phyloP scores from a whole-genome alignment of 176 grass and related monocot genomes.

The Hyparrhenia diplandra region DNA sequence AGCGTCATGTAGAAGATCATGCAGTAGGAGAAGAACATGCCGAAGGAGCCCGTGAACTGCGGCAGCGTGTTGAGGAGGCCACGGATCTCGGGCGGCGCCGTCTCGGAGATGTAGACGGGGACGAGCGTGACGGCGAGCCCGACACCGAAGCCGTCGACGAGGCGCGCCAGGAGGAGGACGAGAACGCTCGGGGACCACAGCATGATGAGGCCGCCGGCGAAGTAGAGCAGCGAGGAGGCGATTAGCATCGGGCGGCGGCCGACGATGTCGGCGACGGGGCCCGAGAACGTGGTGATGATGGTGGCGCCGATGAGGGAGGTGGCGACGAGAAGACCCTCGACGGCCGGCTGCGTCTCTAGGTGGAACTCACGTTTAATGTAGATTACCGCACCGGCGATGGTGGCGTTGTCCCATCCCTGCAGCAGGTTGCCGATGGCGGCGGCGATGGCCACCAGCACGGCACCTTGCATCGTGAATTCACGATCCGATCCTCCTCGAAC shows the following conservation, averaged over 20 bases:
- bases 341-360: constrained; percentile 52
- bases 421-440: neutral
- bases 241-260: constrained; percentile 74
- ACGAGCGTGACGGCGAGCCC: constrained; percentile 76
- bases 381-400: constrained; percentile 61
- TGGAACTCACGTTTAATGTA: constrained; percentile 87
- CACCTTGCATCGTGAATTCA: too few relatives aligned
- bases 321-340: constrained; percentile 80
- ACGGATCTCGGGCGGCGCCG: constrained; percentile 70
- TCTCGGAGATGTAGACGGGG: constrained; percentile 94
- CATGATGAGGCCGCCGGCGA: constrained; percentile 57
- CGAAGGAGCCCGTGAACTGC: constrained; percentile 76
- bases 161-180: constrained; percentile 58
- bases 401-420: constrained; percentile 85
- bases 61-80: constrained; percentile 78
- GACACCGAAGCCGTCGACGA: constrained; percentile 80
- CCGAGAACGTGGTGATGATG: constrained; percentile 91
- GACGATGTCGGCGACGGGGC: constrained; percentile 63
- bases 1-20: constrained; percentile 87
- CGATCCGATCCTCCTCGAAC: too few relatives aligned
- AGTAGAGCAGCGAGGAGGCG: constrained; percentile 68
- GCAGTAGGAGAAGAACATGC: constrained; percentile 81
- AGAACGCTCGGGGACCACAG: constrained; percentile 68
- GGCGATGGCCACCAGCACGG: too few relatives aligned
- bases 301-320: constrained; percentile 83